Conservation (phyloP, 2,329 filamentous ascomycete genomes). For the Chalara sp. region DNA sequence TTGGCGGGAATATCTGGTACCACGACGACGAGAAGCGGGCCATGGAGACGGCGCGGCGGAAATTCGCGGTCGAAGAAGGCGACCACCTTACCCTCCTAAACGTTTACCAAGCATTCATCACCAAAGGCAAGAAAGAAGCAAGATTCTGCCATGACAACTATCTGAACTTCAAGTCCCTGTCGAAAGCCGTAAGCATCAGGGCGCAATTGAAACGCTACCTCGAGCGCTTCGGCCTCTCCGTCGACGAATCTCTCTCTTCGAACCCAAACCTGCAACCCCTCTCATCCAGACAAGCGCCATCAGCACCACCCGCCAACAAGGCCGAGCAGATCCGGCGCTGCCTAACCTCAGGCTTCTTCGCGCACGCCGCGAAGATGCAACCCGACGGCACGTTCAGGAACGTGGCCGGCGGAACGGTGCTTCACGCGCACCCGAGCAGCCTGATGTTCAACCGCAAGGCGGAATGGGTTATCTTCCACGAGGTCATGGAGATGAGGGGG, state of each 20-base stretch:
- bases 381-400: conserved; percentile 84
- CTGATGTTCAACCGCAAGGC: conserved; percentile 95
- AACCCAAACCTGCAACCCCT: conserved; percentile 26
- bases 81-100: conserved; percentile 92
- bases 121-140: conserved; percentile 72
- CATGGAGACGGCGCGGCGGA: conserved; percentile 66
- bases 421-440: conserved; percentile 87
- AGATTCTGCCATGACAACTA: conserved; percentile 84
- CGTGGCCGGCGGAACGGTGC: conserved; percentile 68
- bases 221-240: conserved; percentile 71
- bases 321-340: conserved; percentile 76
- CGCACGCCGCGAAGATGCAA: conserved; percentile 90
- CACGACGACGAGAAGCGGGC: conserved; percentile 69
- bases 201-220: conserved; percentile 82
- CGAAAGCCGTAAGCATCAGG: conserved; percentile 75
- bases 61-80: conserved; percentile 87
- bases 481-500: conserved; percentile 79
- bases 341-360: conserved; percentile 85
- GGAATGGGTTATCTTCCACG: conserved; percentile 94
- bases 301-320: conserved; percentile 31
- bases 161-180: conserved; percentile 81
- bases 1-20: conserved; percentile 79
- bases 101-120: conserved; percentile 84
- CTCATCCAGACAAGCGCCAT: conserved; percentile 27
- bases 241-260: conserved; percentile 53